phyloP scores from a whole-genome alignment of 2,329 filamentous ascomycete genomes.

The Westerdykella sp. region DNA sequence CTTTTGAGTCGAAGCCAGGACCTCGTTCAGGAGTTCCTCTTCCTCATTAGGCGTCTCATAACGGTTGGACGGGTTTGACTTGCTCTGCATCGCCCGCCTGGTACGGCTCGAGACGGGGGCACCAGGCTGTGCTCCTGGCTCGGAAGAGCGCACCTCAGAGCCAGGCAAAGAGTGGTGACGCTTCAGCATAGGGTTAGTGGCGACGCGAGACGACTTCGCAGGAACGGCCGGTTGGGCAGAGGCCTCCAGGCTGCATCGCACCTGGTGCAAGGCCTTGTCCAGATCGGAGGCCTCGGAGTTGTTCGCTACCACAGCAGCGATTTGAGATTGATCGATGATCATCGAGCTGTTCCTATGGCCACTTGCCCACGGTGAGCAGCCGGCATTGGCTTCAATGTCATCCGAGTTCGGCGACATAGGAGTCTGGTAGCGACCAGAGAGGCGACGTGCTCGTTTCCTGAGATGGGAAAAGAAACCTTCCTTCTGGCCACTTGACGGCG shows the following conservation, averaged over 20 bases:
- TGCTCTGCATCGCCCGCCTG: constrained; percentile 64
- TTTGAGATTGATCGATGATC: constrained; percentile 52
- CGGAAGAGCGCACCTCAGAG: constrained; percentile 51
- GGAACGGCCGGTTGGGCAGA: constrained; percentile 26
- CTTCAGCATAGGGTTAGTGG: constrained; percentile 44
- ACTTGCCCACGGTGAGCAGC: constrained; percentile 75
- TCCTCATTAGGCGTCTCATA: constrained; percentile 97
- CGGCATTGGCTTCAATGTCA: constrained; percentile 87
- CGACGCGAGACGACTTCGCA: constrained; percentile 32
- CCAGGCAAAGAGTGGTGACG: constrained; percentile 44
- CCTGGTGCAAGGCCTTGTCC: constrained; percentile 55
- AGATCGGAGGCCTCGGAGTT: constrained; percentile 53
- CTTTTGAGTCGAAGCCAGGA: constrained; percentile 67
- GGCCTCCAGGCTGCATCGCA: constrained; percentile 53
- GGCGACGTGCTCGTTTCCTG: constrained; percentile 81
- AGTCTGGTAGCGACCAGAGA: constrained; percentile 85
- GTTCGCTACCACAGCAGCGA: constrained; percentile 41
- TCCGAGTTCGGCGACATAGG: constrained; percentile 73
- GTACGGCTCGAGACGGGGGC: constrained; percentile 72
- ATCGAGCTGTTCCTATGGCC: constrained; percentile 80
- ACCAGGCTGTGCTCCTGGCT: constrained; percentile 44
- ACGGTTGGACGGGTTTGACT: constrained; percentile 67
- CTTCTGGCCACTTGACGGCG: constrained; percentile 72
- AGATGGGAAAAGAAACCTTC: constrained; percentile 98
- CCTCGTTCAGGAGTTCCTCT: constrained; percentile 91